These are phyloP conservation scores for Gorgonomyces haynaldii DNA, from an alignment of 192 early-diverging fungal species.

Conservation along the genomic window DNA sequence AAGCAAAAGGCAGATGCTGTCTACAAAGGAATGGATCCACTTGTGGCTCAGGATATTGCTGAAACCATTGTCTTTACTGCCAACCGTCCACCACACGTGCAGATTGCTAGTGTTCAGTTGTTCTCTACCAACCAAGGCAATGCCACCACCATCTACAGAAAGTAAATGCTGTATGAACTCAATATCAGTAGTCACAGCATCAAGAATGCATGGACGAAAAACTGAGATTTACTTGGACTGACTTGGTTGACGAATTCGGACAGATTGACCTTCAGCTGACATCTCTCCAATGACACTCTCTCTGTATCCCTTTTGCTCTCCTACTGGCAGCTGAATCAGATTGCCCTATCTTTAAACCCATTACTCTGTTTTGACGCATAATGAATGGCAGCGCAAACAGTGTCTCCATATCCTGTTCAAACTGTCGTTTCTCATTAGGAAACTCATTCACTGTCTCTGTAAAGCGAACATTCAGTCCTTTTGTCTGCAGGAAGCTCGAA, in stretches of 20 bases:
- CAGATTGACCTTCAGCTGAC: too few relatives aligned
- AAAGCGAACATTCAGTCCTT: conserved; percentile 6
- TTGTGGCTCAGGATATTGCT: conserved; percentile 60
- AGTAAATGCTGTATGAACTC: conserved; percentile 2
- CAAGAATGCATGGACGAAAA: too few relatives aligned
- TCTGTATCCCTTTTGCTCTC: neutral
- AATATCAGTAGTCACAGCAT: too few relatives aligned
- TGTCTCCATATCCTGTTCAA: neutral
- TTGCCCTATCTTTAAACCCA: neutral
- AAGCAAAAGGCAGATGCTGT: conserved; percentile 36
- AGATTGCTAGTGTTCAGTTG: conserved; percentile 54
- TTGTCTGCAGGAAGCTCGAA: conserved; percentile 4
- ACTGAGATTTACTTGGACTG: too few relatives aligned
- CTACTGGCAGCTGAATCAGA: neutral
- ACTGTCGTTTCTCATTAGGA: neutral
- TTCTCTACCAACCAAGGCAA: conserved; percentile 44
- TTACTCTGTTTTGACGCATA: neutral
- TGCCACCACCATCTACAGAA: conserved; percentile 9
- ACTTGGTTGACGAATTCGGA: too few relatives aligned
- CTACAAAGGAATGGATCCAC: conserved; percentile 64
- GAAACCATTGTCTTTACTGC: conserved; percentile 69
- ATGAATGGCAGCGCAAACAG: conserved; percentile 4
- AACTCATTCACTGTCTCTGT: neutral
- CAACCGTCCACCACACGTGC: conserved; percentile 57
- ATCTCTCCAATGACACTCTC: neutral